phyloP scores from a whole-genome alignment of 768 basidiomycete genomes.

The Zangia roseola region DNA sequence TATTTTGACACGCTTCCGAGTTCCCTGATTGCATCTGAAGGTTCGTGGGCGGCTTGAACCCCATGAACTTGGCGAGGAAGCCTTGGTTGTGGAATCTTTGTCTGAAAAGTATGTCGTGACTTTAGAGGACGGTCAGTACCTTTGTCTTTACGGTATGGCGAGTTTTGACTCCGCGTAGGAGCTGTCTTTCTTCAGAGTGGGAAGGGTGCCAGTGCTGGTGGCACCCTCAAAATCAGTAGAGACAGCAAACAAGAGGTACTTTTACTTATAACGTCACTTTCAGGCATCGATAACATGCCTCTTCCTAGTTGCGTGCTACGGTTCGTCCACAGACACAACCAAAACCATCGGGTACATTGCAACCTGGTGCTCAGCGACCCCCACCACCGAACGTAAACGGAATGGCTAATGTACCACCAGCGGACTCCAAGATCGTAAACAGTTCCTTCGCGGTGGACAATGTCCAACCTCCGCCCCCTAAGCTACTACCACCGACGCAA shows the following conservation, averaged over 20 bases:
- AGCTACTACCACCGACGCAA: slow-evolving; percentile 22
- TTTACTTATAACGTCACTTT: too few species aligned
- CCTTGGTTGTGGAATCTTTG: not conserved
- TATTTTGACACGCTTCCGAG: not conserved
- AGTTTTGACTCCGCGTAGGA: not conserved
- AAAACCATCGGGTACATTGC: too few species aligned
- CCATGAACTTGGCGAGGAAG: not conserved
- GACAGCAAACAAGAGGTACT: too few species aligned
- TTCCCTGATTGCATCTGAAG: not conserved
- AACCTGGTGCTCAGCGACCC: slow-evolving; percentile 19
- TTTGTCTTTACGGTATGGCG: not conserved
- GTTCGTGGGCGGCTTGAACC: not conserved
- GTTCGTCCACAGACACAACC: too few species aligned
- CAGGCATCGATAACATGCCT: too few species aligned
- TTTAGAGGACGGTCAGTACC: not conserved
- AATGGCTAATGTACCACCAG: slow-evolving; percentile 7
- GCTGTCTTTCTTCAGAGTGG: not conserved
- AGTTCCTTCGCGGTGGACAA: slow-evolving; percentile 10
- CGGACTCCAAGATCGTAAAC: slow-evolving; percentile 20
- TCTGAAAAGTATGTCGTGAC: not conserved
- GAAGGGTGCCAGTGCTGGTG: too few species aligned
- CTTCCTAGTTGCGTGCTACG: too few species aligned
- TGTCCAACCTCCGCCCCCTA: not conserved
- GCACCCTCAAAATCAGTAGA: too few species aligned
- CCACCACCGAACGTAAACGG: slow-evolving; percentile 8